Evolutionary conservation across 2,329 filamentous ascomycete genomes (phyloP).

Genomic region (Fusarium sacchari): DNA sequence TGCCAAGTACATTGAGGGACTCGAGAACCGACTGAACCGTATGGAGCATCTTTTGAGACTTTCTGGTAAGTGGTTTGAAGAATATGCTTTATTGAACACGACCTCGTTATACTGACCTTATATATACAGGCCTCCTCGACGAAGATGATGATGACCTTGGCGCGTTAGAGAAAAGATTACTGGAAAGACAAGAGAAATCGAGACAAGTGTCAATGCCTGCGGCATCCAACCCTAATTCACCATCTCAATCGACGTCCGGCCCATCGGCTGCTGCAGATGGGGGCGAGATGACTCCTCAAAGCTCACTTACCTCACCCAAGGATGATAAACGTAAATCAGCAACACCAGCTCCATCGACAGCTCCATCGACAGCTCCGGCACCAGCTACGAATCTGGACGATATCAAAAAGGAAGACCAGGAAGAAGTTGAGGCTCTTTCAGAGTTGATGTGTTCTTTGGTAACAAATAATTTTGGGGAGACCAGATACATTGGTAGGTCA

Average conservation of each 20-base stretch:
- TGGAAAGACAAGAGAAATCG: constrained; percentile 65
- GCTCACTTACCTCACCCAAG: constrained; percentile 64
- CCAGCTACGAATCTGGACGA: constrained; percentile 23
- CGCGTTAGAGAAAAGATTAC: constrained; percentile 81
- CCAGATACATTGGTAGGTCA: constrained; percentile 86
- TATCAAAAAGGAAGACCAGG: constrained; percentile 46
- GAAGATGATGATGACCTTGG: constrained; percentile 91
- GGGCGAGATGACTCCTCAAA: constrained; percentile 60
- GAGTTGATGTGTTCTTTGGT: constrained; percentile 99
- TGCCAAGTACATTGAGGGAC: constrained; percentile 96
- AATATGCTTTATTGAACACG: neutral
- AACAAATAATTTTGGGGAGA: constrained; percentile 94
- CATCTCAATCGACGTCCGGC: constrained; percentile 57
- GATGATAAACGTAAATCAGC: constrained; percentile 47
- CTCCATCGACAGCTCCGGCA: constrained; percentile 8
- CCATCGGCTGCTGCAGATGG: constrained; percentile 51
- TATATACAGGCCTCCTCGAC: constrained; percentile 72
- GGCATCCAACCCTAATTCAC: constrained; percentile 62
- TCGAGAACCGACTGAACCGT: constrained; percentile 92
- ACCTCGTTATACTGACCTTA: constrained; percentile 10
- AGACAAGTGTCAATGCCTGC: constrained; percentile 59
- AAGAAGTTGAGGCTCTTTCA: constrained; percentile 86
- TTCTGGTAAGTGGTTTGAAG: constrained; percentile 65
- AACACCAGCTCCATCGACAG: constrained; percentile 30
- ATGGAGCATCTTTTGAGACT: constrained; percentile 93